phyloP scores from a whole-genome alignment of 306 rosid genomes.

The Psophocarpus tetragonolobus region DNA sequence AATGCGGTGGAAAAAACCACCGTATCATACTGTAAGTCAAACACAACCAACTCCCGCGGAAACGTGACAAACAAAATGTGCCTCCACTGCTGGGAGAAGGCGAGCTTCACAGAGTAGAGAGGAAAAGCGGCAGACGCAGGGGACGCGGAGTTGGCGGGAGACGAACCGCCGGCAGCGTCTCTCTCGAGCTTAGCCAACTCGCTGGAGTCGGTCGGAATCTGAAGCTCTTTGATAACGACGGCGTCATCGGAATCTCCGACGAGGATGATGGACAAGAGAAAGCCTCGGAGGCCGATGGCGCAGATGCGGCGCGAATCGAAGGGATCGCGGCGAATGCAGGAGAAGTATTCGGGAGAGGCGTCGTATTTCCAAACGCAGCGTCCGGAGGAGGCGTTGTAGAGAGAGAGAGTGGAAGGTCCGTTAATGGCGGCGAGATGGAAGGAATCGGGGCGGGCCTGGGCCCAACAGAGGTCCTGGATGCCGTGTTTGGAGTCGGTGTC shows the following conservation, averaged over 20 bases:
- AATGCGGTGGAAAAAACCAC: slow-evolving; percentile 56
- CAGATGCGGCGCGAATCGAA: slow-evolving; percentile 90
- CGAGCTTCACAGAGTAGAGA: slow-evolving; percentile 51
- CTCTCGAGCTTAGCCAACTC: slow-evolving; percentile 75
- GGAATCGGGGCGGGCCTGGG: slow-evolving; percentile 66
- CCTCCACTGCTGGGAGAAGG: slow-evolving; percentile 84
- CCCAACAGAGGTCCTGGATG: slow-evolving; percentile 94
- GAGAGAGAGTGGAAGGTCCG: slow-evolving; percentile 74
- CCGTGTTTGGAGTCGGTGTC: slow-evolving; percentile 63
- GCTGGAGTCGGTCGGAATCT: slow-evolving; percentile 57
- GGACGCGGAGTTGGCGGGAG: slow-evolving; percentile 36
- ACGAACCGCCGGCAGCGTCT: slow-evolving; percentile 35
- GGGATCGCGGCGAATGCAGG: slow-evolving; percentile 88
- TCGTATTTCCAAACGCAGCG: slow-evolving; percentile 91
- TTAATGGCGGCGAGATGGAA: slow-evolving; percentile 67
- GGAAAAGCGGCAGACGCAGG: slow-evolving; percentile 74
- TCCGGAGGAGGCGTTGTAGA: slow-evolving; percentile 60
- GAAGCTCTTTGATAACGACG: slow-evolving; percentile 64
- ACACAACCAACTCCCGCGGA: slow-evolving; percentile 90
- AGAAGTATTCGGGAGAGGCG: slow-evolving; percentile 66
- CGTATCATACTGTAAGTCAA: slow-evolving; percentile 83
- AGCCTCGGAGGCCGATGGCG: slow-evolving; percentile 77
- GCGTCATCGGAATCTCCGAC: slow-evolving; percentile 67
- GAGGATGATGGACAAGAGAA: slow-evolving; percentile 61
- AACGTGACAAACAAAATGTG: slow-evolving; percentile 74